phyloP scores from a whole-genome alignment of 202 grass and related monocot species.

The Carex sylvatica region DNA sequence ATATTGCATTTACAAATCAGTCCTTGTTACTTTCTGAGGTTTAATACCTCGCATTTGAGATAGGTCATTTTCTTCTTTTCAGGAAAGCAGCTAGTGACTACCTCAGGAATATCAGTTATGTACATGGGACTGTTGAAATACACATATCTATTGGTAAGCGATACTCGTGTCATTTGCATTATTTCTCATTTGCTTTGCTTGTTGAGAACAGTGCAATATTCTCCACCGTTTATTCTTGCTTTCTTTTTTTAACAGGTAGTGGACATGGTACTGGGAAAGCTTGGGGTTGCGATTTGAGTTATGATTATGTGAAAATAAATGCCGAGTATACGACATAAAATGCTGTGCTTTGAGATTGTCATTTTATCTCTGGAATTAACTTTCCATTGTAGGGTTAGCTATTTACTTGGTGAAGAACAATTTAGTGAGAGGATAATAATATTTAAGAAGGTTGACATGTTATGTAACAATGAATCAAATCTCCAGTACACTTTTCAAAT shows the following conservation, averaged over 20 bases:
- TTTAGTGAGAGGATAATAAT: not conserved
- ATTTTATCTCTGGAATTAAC: not conserved
- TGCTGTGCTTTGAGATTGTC: not conserved
- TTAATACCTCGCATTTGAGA: not conserved
- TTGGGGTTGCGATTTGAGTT: constrained; percentile 96
- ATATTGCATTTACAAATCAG: not conserved
- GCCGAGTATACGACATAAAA: constrained; percentile 88
- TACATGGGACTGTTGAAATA: constrained; percentile 79
- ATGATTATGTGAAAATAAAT: constrained; percentile 99
- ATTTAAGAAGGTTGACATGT: not conserved
- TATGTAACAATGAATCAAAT: not conserved
- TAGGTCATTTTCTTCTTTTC: constrained; percentile 20
- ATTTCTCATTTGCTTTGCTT: not conserved
- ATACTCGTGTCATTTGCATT: constrained; percentile 3
- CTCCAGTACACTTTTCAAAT: not conserved
- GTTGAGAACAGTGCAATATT: constrained; percentile 7
- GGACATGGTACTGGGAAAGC: constrained; percentile 66
- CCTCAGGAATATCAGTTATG: constrained; percentile 81
- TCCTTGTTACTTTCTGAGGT: not conserved
- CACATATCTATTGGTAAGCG: constrained; percentile 80
- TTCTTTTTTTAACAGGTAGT: constrained; percentile 42
- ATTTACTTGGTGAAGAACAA: not conserved
- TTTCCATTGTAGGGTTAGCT: not conserved
- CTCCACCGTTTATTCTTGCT: constrained; percentile 9
- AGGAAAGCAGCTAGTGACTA: constrained; percentile 71